Conservation (phyloP, 2,329 filamentous ascomycete genomes). For the Xylaria sp. region DNA sequence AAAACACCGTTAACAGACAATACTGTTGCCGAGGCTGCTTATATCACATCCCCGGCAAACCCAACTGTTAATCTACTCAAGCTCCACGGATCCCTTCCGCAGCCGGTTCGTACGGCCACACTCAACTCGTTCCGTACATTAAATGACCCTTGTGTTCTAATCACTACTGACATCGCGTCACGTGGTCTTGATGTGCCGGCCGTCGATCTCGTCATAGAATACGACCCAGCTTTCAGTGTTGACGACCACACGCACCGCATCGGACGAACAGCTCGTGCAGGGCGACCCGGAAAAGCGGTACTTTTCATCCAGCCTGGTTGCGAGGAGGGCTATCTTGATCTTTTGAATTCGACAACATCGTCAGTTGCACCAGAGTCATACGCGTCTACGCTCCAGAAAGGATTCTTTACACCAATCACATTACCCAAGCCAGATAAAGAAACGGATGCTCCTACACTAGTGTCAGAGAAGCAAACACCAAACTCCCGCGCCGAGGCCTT, state of each 20-base stretch:
- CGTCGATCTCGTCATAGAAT: conserved; percentile 94
- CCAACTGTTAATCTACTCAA: conserved; percentile 79
- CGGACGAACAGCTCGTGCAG: conserved; percentile 92
- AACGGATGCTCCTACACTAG: conserved; percentile 65
- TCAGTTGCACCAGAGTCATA: conserved; percentile 61
- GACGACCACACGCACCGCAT: conserved; percentile 96
- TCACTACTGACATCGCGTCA: conserved; percentile 95
- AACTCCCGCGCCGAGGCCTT: conserved; percentile 64
- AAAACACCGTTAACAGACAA: conserved; percentile 56
- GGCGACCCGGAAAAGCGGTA: conserved; percentile 84
- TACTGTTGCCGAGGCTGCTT: conserved; percentile 75
- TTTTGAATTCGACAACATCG: conserved; percentile 67
- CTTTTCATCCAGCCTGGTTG: conserved; percentile 91
- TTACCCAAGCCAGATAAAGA: conserved; percentile 67
- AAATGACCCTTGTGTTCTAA: conserved; percentile 79
- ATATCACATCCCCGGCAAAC: conserved; percentile 80
- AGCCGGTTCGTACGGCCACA: conserved; percentile 87
- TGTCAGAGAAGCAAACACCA: conserved; percentile 55
- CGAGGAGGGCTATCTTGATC: conserved; percentile 88
- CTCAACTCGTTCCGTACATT: conserved; percentile 81
- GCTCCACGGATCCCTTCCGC: conserved; percentile 91
- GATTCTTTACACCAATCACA: conserved; percentile 69
- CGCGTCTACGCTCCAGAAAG: conserved; percentile 70
- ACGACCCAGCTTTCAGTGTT: conserved; percentile 92
- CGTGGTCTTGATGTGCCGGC: conserved; percentile 95